Evolutionary conservation across 495 filamentous ascomycete species (phyloP).

Genomic region (Pyronema omphalodes): DNA sequence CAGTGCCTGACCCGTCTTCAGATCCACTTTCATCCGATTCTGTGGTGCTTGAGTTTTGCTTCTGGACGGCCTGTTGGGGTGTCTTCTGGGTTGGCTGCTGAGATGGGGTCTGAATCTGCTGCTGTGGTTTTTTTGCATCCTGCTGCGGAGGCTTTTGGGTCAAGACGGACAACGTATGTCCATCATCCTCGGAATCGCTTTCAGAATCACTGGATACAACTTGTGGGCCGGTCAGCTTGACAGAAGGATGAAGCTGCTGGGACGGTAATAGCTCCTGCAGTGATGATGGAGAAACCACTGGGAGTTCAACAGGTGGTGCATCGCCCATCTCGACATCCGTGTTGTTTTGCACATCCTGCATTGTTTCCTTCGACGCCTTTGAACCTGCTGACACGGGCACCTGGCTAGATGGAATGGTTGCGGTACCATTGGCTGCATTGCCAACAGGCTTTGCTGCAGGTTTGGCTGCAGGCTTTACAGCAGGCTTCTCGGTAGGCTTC

Average conservation of each 20-base stretch:
- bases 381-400: too few relatives aligned
- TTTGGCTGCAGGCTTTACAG: background rate
- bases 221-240: background rate
- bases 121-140: background rate
- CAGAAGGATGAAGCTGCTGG: background rate
- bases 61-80: background rate
- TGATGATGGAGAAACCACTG: background rate
- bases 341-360: too few relatives aligned
- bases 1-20: background rate
- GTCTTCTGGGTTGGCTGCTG: background rate
- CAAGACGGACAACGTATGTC: background rate
- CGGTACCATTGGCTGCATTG: too few relatives aligned
- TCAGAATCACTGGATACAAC: conserved; percentile 1
- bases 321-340: conserved; percentile 1
- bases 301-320: background rate
- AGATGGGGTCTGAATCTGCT: background rate
- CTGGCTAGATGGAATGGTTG: too few relatives aligned
- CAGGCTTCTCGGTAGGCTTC: too few relatives aligned
- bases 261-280: too few relatives aligned
- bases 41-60: background rate
- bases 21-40: background rate
- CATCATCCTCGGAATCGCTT: background rate
- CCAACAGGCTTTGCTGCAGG: background rate
- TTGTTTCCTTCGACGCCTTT: too few relatives aligned
- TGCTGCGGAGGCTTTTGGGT: background rate